Base-by-base conservation (phyloP, 805 yeast genomes). In the Maudiozyma saulgeensis region DNA sequence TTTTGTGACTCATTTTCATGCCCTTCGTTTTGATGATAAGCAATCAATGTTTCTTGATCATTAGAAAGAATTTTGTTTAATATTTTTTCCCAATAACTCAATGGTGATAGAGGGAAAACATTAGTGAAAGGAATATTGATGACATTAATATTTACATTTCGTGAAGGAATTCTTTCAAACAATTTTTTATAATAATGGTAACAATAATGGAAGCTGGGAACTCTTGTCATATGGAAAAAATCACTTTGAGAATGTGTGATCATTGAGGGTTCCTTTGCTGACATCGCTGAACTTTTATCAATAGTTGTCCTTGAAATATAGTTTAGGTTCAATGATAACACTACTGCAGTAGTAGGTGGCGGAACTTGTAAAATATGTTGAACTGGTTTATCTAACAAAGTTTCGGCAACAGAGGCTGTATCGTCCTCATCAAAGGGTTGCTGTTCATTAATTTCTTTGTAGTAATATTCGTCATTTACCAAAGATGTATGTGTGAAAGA, bases 61-160 rank as follows among this genome's bases (percentile, higher is more conserved):
- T 61, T 61, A 8, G 48, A 46, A 8, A 50, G 28, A 13, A 48
- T 50, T 34, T 41, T 44, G 16, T 46, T 43, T 37, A 56, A 35
- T 16, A 56, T 31, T 32, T 53, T 55, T 40, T 61, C 61, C 53
- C 65, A 61, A 47, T 54, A 61, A 2, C 41, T 25, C 19, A 50
- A 47, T 2, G 69, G 68, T 15, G 60, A 50, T 23, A 65, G 38
- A 2, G 69, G 68, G 45, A 49, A 58, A 4, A 65, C 68, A 48
- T 64, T 64, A 6, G 65, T 65, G 43, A 65, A 65, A 6, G 68
- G 68, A 21, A 65, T 63, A 52, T 65, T 65, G 23, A 64, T 56
- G 12, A 65, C 56, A 32, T 55, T 62, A 7, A 65, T 53, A 47
- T 59, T 58, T n/a, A 64, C 54, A 38, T 56, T 54, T 45, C 55